Evolutionary conservation across 225 moss, liverwort and hornwort species (phyloP).

Genomic region (Polytrichum formosum): DNA sequence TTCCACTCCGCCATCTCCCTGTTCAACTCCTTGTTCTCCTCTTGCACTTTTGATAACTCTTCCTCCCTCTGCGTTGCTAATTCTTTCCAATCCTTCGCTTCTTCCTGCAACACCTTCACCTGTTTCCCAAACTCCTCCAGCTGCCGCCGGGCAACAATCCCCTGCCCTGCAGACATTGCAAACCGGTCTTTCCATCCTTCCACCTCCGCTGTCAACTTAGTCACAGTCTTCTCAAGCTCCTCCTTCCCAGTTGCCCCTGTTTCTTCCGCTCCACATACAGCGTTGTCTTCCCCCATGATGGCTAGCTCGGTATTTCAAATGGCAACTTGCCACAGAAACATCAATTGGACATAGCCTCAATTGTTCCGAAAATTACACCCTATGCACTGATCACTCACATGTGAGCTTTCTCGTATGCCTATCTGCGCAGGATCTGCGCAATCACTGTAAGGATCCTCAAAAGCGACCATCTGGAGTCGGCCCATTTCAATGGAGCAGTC

Average conservation of each 20-base stretch:
- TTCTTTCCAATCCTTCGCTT: constrained; percentile 46
- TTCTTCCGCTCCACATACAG: too few species aligned
- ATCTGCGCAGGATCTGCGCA: too few species aligned
- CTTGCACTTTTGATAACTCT: constrained; percentile 13
- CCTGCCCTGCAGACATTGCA: constrained; percentile 54
- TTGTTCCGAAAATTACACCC: too few species aligned
- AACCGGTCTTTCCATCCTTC: constrained; percentile 53
- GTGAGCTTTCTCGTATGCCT: too few species aligned
- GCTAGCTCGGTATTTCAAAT: too few species aligned
- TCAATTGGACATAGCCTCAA: too few species aligned
- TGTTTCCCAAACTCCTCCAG: constrained; percentile 42
- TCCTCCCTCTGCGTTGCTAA: constrained; percentile 42
- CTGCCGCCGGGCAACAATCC: constrained; percentile 50
- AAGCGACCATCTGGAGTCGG: too few species aligned
- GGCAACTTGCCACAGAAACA: too few species aligned
- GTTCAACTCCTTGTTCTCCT: constrained; percentile 22
- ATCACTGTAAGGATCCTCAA: too few species aligned
- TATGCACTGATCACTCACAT: too few species aligned
- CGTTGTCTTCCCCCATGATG: too few species aligned
- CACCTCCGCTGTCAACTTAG: constrained; percentile 31
- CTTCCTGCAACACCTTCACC: constrained; percentile 28
- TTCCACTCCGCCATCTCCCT: constrained; percentile 33
- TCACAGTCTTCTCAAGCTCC: constrained; percentile 23
- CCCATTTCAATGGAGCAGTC: too few species aligned
- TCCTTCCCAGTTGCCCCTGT: constrained; percentile 9